A percentile compares a stretch with the other conserved stretches of the same genome.
phyloP scores from a whole-genome alignment of 331 rosid genomes.

The Malus hybrid region DNA sequence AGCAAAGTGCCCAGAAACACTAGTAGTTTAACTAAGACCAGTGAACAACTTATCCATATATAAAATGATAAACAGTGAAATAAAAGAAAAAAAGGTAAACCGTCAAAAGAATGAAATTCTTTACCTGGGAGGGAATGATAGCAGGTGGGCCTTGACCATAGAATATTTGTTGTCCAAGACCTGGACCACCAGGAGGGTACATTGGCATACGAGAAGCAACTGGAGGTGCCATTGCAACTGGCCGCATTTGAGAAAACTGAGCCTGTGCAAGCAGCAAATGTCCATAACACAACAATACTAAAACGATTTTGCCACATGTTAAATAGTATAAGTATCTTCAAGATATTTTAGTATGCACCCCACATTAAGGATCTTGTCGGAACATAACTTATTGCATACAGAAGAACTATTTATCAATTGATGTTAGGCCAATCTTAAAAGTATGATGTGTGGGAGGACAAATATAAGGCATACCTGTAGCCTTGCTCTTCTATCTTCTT shows the following conservation, averaged over 20 bases:
- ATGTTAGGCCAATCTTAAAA: background rate
- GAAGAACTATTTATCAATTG: background rate
- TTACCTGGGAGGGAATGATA: constrained; percentile 91
- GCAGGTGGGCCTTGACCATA: constrained; percentile 96
- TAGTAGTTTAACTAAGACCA: background rate
- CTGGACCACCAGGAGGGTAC: constrained; percentile 95
- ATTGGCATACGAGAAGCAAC: constrained; percentile 92
- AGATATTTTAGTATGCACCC: background rate
- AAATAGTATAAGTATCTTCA: background rate
- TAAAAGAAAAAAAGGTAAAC: background rate
- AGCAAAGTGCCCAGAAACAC: background rate
- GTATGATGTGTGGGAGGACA: background rate
- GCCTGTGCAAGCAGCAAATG: constrained; percentile 44
- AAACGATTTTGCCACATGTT: background rate
- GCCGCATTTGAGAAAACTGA: constrained; percentile 93
- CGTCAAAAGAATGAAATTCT: background rate
- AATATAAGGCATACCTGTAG: constrained; percentile 47
- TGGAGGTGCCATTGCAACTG: constrained; percentile 70
- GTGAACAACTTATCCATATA: background rate
- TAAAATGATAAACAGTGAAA: background rate
- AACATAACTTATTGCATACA: background rate
- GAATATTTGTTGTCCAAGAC: constrained; percentile 90
- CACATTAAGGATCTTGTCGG: background rate
- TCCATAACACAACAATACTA: constrained; percentile 1
- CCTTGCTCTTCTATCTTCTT: constrained; percentile 93